Evolutionary conservation across 768 basidiomycete species (phyloP).

Genomic region (Termitomyces sp.): DNA sequence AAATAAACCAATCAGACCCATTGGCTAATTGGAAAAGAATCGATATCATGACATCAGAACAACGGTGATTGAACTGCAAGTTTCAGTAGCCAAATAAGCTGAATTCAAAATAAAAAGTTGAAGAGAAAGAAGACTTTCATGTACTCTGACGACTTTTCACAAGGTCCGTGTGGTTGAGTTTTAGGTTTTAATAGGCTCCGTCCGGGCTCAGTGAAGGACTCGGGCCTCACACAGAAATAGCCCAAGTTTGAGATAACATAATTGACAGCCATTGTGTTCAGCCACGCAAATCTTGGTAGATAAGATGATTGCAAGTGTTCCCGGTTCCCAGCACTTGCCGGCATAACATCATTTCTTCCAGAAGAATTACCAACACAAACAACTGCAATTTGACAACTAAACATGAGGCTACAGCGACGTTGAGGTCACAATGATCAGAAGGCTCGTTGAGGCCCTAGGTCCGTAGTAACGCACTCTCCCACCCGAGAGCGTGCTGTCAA

Average conservation of each 20-base stretch:
- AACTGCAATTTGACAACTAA: not conserved
- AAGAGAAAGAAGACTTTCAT: constrained; percentile 15
- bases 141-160: constrained; percentile 57
- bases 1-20: not conserved
- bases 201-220: constrained; percentile 36
- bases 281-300: not conserved
- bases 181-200: constrained; percentile 43
- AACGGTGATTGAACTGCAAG: too few species aligned
- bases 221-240: constrained; percentile 7
- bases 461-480: constrained; percentile 9
- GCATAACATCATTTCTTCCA: not conserved
- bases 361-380: not conserved
- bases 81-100: too few species aligned
- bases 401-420: constrained; percentile 5
- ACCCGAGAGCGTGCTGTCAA: constrained; percentile 11
- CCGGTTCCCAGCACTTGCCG: not conserved
- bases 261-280: not conserved
- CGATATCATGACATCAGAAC: too few species aligned
- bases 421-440: constrained; percentile 12
- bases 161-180: constrained; percentile 59
- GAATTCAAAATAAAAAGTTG: too few species aligned
- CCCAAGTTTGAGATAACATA: not conserved
- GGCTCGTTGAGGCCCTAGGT: constrained; percentile 56
- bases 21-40: not conserved
- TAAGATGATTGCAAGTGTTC: not conserved